These are phyloP conservation scores for Arachis monticola DNA, from an alignment of 331 rosid species.

Conservation along the genomic window DNA sequence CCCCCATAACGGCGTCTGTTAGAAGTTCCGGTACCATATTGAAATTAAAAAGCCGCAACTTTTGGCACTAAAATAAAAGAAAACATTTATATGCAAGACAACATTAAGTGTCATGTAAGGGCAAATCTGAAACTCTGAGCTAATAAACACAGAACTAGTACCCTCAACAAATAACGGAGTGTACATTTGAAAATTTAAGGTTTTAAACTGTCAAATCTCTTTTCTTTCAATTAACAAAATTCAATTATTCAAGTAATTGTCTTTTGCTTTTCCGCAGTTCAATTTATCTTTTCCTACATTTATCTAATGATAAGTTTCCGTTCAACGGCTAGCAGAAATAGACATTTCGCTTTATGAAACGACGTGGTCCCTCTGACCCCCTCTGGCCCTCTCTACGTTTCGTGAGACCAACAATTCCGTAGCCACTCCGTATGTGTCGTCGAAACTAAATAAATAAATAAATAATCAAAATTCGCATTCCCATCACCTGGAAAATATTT, in stretches of 20 bases:
- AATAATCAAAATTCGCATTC: constrained; percentile 10
- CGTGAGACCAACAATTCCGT: constrained; percentile 31
- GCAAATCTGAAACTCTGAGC: background rate
- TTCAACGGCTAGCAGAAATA: constrained; percentile 38
- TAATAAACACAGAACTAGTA: too few species aligned
- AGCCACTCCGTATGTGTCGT: constrained; percentile 8
- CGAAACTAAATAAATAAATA: background rate
- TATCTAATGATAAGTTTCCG: background rate
- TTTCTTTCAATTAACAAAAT: background rate
- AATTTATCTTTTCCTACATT: background rate
- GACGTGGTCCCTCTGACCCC: constrained; percentile 33
- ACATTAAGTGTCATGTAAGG: background rate
- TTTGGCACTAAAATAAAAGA: background rate
- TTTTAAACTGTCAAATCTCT: background rate
- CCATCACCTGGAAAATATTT: background rate
- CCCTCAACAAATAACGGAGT: background rate
- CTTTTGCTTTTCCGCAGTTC: background rate
- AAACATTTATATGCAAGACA: background rate
- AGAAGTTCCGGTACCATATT: too few species aligned
- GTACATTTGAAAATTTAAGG: too few species aligned
- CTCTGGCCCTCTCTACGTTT: background rate
- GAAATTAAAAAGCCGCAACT: constrained; percentile 2
- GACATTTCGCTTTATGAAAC: background rate
- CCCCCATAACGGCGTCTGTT: too few species aligned
- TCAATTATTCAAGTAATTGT: too few species aligned